Percentiles rank a stretch among this genome's conserved stretches.
phyloP scores from a whole-genome alignment of 371 early-diverging fungal species.

The Lichtheimia ramosa region DNA sequence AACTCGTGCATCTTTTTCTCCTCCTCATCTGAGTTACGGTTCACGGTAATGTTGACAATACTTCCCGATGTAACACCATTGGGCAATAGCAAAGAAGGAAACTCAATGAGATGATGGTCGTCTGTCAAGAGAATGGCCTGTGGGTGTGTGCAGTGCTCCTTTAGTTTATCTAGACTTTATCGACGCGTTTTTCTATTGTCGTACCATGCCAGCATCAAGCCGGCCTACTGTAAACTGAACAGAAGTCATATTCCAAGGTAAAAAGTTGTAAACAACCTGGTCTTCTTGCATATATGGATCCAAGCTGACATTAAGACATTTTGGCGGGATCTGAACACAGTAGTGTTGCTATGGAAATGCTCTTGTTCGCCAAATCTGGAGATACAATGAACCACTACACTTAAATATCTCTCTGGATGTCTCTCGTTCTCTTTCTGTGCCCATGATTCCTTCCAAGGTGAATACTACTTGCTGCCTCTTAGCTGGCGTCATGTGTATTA shows the following conservation, averaged over 20 bases:
- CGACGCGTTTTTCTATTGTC: background rate
- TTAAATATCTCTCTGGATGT: no score
- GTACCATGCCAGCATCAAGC: slow-evolving; percentile 88
- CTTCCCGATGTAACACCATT: slow-evolving; percentile 91
- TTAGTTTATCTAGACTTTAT: background rate
- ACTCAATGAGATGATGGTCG: slow-evolving; percentile 97
- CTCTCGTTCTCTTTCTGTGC: no score
- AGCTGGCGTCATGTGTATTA: no score
- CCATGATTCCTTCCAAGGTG: no score
- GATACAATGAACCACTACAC: no score
- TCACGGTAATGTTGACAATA: slow-evolving; percentile 91
- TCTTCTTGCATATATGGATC: no score
- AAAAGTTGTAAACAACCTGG: no score
- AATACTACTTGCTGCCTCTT: no score
- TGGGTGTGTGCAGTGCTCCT: background rate
- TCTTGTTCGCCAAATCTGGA: no score
- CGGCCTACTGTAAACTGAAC: slow-evolving; percentile 90
- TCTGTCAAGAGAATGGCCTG: slow-evolving; percentile 91
- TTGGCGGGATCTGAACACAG: no score
- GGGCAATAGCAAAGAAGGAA: slow-evolving; percentile 94
- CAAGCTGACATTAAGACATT: no score
- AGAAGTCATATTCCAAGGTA: slow-evolving; percentile 37
- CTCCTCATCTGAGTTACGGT: slow-evolving; percentile 85
- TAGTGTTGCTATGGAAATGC: no score
- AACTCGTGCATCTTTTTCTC: slow-evolving; percentile 79